Base-by-base conservation (phyloP, 75 land plant species). In the Isoetes taiwanensis region DNA sequence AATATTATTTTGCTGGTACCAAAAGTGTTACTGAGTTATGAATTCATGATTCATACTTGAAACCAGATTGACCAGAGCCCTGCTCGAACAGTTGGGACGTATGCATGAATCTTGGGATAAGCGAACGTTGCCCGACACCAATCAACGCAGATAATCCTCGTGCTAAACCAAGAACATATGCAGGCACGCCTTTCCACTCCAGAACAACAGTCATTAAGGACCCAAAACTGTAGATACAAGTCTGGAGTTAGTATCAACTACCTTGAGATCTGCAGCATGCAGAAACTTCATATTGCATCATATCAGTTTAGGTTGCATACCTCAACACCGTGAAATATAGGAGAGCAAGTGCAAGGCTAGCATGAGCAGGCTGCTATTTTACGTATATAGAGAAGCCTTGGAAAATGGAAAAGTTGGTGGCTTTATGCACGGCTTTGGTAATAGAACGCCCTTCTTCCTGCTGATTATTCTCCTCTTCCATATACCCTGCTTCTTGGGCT, bases 21-120 rank as follows among this genome's bases (percentile, higher is more conserved):
- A n/a, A n/a, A n/a, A n/a, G n/a, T n/a, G n/a, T n/a, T n/a, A n/a
- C n/a, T n/a, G n/a, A n/a, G n/a, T n/a, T n/a, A n/a, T n/a, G n/a
- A n/a, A n/a, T n/a, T n/a, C n/a, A n/a, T n/a, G n/a, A n/a, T 20
- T 61, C 12, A 41, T 74, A 91, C 94, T 85, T 93, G 98, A 40
- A 67, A 61, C 88, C 89, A 88, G 32, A 93, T 79, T 17, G 98
- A 81, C 96, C 93, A 83, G 8, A 93, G 58, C 52, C 98, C 95
- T 39, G 95, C 84, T 56, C 89, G 70, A 20, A 87, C 62, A 9
- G 85, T 75, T 52, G 62, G 76, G 42, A 93, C 64, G 10, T 48
- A 73, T 52, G 85, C 64, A 46, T 93, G 83, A 28, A 87, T 34
- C 4, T 67, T 34, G 20, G 98, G 98, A 46, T 93, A 93, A 16